A percentile compares a stretch with the other conserved stretches of the same genome.
Evolutionary conservation across 192 early-diverging fungal species (phyloP).

Genomic region (Entrophospora sp.): DNA sequence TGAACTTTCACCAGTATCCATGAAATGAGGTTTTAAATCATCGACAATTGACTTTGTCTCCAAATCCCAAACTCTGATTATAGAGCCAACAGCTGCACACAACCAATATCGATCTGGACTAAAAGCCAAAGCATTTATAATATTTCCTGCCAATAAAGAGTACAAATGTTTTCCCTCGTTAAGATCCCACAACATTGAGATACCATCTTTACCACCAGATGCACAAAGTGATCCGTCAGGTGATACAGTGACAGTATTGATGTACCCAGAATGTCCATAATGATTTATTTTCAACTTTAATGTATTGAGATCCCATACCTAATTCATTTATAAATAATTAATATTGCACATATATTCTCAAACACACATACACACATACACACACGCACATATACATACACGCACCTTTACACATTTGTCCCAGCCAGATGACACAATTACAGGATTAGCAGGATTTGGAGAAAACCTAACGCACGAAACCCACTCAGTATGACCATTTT

Average conservation of each 20-base stretch:
- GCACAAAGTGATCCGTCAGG: slow-evolving; percentile 99
- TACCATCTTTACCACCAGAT: slow-evolving; percentile 98
- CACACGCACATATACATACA: slow-evolving; percentile 17
- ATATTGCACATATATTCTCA: no score
- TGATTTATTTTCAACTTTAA: slow-evolving; percentile 99
- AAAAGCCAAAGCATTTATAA: slow-evolving; percentile 97
- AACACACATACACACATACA: no score
- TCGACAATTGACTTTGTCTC: slow-evolving; percentile 96
- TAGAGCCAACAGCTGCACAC: slow-evolving; percentile 89
- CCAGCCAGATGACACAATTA: slow-evolving; percentile 98
- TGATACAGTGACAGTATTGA: slow-evolving; percentile 97
- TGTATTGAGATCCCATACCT: slow-evolving; percentile 99
- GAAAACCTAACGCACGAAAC: slow-evolving; percentile 99
- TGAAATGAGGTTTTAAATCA: slow-evolving; percentile 76
- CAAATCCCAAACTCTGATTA: slow-evolving; percentile 99
- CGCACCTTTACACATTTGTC: slow-evolving; percentile 99
- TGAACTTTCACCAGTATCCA: slow-evolving; percentile 65
- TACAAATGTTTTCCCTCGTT: slow-evolving; percentile 99
- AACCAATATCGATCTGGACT: slow-evolving; percentile 99
- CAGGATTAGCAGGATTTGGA: slow-evolving; percentile 95
- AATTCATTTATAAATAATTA: not conserved
- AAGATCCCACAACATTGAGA: slow-evolving; percentile 99
- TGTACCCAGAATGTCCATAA: slow-evolving; percentile 96
- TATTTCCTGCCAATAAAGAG: slow-evolving; percentile 91
- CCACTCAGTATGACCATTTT: slow-evolving; percentile 98